Evolutionary conservation across 805 yeast species (phyloP), one percentile per base, ranked within the genome.

Genomic region (Candida saitoana): DNA sequence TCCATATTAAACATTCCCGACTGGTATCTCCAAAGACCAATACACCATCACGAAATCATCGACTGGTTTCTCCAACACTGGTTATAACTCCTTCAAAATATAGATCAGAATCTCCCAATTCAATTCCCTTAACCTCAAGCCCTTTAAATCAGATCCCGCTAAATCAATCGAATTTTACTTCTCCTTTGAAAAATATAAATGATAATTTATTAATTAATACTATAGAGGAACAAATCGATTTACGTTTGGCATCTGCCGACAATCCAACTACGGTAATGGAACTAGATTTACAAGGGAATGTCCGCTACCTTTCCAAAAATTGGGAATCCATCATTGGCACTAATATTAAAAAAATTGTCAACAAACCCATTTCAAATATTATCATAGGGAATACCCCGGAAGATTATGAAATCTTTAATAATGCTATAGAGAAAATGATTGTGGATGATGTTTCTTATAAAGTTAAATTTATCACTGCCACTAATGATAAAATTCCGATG

Each of bases 291-390:
- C 83, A 82, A 52, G 88, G 96, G 22, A 78, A 74, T 25, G 81
- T 93, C n/a, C 75, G 76, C 41, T 87, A 84, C 58, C 60, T 89
- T 18, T 77, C 91, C 47, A 77, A 76, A 48, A 77, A 83, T 49
- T 91, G 97, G 96, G 84, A 81, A 49, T 56, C 73, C 6, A 73
- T 89, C 5, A 87, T 87, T 7, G 95, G 95, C 1, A 83, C 88
- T 0, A 69, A 68, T 11, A 67, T 76, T 3, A 59, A 64, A 9
- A 79, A 80, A 55, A 69, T 85, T n/a, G 44, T 79, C 3, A 63
- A 71, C 29, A 68, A 71, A 40, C 82, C 86, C 1, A 77, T 87
- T 1, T 67, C 83, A 1, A 71, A 76, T 36, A 67, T 86, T n/a
- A 74, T 88, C 4, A 60, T 80, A 11, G 95, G 95, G 3, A 70